Evolutionary conservation across 179 eudicot genomes (phyloP).

Genomic region (Silene vulgaris): DNA sequence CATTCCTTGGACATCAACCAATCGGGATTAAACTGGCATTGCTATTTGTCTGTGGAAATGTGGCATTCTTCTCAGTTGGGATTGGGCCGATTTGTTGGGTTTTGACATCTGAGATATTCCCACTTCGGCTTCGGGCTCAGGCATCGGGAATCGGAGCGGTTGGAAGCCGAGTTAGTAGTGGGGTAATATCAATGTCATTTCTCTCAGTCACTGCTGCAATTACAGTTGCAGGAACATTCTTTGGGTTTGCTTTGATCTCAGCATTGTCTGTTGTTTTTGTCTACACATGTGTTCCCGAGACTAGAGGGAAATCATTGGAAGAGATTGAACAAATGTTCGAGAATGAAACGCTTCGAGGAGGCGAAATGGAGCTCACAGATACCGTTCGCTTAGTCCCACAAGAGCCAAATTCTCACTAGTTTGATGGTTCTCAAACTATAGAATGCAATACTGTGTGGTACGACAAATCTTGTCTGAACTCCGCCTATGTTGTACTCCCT

Average conservation of each 20-base stretch:
- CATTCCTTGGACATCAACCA: conserved; percentile 39
- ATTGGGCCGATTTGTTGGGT: conserved; percentile 91
- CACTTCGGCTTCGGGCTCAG: conserved; percentile 79
- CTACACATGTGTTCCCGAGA: conserved; percentile 67
- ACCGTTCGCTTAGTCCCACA: conserved; percentile 32
- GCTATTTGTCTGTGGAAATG: conserved; percentile 68
- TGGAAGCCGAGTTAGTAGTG: conserved; percentile 77
- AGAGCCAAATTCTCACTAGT: conserved; percentile 8
- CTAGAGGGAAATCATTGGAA: conserved; percentile 76
- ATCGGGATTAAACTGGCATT: conserved; percentile 50
- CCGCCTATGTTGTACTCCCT: neutral
- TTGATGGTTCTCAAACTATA: neutral
- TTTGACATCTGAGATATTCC: conserved; percentile 70
- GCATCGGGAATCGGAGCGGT: conserved; percentile 75
- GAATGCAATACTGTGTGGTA: neutral
- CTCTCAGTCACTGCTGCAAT: conserved; percentile 48
- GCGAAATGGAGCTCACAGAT: conserved; percentile 35
- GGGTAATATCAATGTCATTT: conserved; percentile 69
- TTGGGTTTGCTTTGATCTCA: conserved; percentile 54
- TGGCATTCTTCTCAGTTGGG: conserved; percentile 83
- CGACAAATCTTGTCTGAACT: neutral
- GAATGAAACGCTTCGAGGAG: conserved; percentile 19
- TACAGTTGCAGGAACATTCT: conserved; percentile 70
- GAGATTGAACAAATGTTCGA: conserved; percentile 61
- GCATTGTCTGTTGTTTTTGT: conserved; percentile 55